Evolutionary conservation across 2,329 filamentous ascomycete genomes (phyloP).

Genomic region (Monosporascus cannonballus): DNA sequence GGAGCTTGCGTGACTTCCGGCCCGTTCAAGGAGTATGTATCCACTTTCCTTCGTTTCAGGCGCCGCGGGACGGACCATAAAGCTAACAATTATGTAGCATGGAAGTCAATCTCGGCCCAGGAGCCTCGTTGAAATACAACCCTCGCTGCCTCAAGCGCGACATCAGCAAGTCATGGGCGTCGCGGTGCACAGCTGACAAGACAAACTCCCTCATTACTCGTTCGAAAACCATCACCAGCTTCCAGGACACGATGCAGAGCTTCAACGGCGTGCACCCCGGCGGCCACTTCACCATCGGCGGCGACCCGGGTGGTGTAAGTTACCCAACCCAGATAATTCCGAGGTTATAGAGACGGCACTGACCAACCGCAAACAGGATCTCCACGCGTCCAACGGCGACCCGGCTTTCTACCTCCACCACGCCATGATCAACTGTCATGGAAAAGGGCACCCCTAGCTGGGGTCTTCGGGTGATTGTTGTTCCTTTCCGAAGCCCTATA

Average conservation of each 20-base stretch:
- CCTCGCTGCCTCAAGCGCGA: constrained; percentile 27
- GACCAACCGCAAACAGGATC: constrained; percentile 9
- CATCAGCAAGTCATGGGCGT: too few species aligned
- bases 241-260: constrained; percentile 31
- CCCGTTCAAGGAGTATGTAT: constrained; percentile 26
- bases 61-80: too few species aligned
- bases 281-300: constrained; percentile 33
- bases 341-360: too few species aligned
- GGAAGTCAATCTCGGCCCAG: constrained; percentile 24
- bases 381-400: constrained; percentile 24
- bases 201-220: constrained; percentile 16
- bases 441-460: too few species aligned
- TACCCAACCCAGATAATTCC: constrained; percentile 10
- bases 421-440: constrained; percentile 8
- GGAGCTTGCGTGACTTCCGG: constrained; percentile 43
- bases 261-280: constrained; percentile 29
- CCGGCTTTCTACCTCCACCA: constrained; percentile 21
- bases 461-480: too few species aligned
- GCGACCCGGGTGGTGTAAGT: constrained; percentile 25
- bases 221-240: constrained; percentile 22
- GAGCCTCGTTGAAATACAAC: constrained; percentile 23
- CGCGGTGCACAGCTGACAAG: constrained; percentile 9
- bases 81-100: constrained; percentile 3
- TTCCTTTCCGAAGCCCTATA: too few species aligned
- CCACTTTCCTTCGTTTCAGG: constrained; percentile 4